Conservation (phyloP, 192 early-diverging fungal species). For the Podila epigama region DNA sequence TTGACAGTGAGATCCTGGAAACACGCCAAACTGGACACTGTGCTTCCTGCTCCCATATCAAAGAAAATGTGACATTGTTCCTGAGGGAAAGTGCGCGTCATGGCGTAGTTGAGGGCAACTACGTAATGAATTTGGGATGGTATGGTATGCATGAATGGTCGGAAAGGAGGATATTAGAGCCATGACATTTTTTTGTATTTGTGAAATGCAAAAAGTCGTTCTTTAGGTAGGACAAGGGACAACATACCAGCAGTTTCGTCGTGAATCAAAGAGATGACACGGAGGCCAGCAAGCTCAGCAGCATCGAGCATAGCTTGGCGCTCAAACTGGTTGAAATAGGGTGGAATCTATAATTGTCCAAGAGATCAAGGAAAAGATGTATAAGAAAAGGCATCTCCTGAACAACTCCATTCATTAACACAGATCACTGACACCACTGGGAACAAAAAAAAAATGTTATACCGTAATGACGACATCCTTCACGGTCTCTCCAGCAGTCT, state of each 20-base stretch:
- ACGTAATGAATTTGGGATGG: background rate
- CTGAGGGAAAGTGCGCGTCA: conserved; percentile 67
- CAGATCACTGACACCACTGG: no score
- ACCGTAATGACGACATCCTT: conserved; percentile 93
- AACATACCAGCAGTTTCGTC: conserved; percentile 88
- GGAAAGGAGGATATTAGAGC: no score
- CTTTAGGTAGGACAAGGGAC: no score
- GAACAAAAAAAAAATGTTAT: conserved; percentile 12
- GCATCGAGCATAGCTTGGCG: conserved; percentile 93
- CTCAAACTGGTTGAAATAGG: conserved; percentile 90
- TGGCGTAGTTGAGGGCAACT: conserved; percentile 94
- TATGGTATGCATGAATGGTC: background rate
- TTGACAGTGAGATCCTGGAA: conserved; percentile 72
- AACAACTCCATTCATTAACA: no score
- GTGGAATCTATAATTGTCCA: conserved; percentile 76
- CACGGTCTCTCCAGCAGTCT: conserved; percentile 75
- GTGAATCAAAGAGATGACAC: conserved; percentile 84
- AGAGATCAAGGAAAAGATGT: background rate
- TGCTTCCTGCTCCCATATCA: conserved; percentile 97
- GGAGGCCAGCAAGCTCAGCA: conserved; percentile 87
- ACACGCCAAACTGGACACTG: conserved; percentile 85
- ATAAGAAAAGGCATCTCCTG: no score
- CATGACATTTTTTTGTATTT: no score
- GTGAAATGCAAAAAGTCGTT: no score
- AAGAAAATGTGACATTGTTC: conserved; percentile 88